Evolutionary conservation across 163 green algal genomes (phyloP).

Genomic region (Scenedesmus sp.): DNA sequence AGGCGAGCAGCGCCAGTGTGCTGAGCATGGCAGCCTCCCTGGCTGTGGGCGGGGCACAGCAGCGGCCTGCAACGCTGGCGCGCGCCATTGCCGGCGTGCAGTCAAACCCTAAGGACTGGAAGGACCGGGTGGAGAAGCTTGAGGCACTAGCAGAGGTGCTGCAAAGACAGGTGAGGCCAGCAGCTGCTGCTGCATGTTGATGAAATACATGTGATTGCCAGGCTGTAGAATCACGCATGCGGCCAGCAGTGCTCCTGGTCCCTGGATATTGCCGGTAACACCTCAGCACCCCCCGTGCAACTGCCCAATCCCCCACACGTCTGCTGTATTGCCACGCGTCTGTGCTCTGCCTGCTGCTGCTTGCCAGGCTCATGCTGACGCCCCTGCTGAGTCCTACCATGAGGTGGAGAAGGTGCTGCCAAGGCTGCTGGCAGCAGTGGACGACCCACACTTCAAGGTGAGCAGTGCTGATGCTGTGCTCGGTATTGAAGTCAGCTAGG

Average conservation of each 20-base stretch:
- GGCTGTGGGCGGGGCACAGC: constrained; percentile 2
- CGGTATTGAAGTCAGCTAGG: background rate
- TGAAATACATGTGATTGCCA: too few relatives aligned
- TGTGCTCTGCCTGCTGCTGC: background rate
- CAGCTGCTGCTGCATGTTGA: background rate
- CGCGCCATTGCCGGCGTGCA: constrained; percentile 19
- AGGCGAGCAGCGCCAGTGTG: background rate
- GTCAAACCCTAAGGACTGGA: constrained; percentile 38
- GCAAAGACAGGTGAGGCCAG: constrained; percentile 24
- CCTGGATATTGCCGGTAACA: background rate
- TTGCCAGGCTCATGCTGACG: constrained; percentile 9
- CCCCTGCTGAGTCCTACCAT: background rate
- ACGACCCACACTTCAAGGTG: constrained; percentile 56
- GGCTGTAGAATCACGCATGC: background rate
- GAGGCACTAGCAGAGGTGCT: constrained; percentile 37
- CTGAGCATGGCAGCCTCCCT: background rate
- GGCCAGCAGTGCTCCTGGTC: too few relatives aligned
- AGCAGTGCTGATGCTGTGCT: background rate
- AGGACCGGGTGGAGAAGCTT: constrained; percentile 41
- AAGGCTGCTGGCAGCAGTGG: constrained; percentile 41
- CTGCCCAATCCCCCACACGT: background rate
- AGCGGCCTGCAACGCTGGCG: constrained; percentile 22
- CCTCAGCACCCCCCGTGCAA: background rate
- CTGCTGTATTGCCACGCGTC: background rate
- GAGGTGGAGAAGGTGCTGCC: constrained; percentile 50